Evolutionary conservation across 1,284 basidiomycete genomes (phyloP), one percentile per base, ranked within the genome.

Genomic region (Chondrostereum purpureum): DNA sequence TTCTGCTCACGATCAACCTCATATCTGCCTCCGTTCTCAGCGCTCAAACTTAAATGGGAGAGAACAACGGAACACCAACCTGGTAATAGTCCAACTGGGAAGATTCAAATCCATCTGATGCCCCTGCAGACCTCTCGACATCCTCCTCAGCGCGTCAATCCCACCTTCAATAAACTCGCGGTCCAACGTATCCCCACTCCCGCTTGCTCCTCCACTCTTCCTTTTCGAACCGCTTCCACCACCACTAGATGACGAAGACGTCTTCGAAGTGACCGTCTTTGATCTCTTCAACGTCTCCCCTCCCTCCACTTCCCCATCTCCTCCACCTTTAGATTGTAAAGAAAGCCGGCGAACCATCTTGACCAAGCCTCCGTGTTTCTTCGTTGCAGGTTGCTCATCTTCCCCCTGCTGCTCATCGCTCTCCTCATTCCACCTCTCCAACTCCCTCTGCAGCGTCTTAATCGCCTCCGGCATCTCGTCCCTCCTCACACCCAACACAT

Each of bases 381-480:
- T 45, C 36, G 38, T 35, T 21, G 24, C 39, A 6, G 18, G 42
- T 12, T 12, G 39, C 40, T 20, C 31, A n/a, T 14, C 27, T 44
- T 42, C 42, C 23, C 21, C 27, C 40, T 24, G 13, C 36, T 37
- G 42, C 27, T 21, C 45, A 44, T 27, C 35, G 17, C n/a, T n/a
- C n/a, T n/a, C n/a, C n/a, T n/a, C n/a, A n/a, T n/a, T n/a, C n/a
- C n/a, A n/a, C 37, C 6, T n/a, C 61, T 86, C 80, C 24, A 87
- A 64, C 14, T 77, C 80, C 19, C 86, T 65, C 59, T 86, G 83
- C 11, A 89, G 69, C 3, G 85, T 82, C 65, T 86, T 86, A 57
- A 87, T 76, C 14, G 84, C 85, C 58, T 88, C 87, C 0, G 83
- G 81, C 69, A 87, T 82, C 60, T 88, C 83, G 39, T 78, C 74